Percentiles rank a stretch among this genome's conserved stretches.
These are phyloP conservation scores for Leptographium lundbergii DNA, from an alignment of 2,329 filamentous ascomycete species.

Conservation along the genomic window DNA sequence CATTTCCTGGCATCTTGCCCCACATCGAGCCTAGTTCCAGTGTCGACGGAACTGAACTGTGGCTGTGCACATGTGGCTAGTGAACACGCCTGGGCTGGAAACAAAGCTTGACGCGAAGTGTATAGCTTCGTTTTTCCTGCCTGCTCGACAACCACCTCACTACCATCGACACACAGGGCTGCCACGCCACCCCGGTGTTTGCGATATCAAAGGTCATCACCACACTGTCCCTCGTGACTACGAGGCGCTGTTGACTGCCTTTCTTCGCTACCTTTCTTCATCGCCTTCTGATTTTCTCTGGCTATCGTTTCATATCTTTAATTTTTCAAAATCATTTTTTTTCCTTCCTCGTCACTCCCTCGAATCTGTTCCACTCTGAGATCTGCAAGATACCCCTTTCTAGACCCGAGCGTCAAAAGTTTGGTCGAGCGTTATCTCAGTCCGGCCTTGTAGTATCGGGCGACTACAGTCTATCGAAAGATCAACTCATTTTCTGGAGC, in stretches of 20 bases:
- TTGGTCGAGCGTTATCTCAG: neutral
- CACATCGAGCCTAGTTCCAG: neutral
- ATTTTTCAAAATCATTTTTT: neutral
- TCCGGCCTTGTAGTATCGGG: neutral
- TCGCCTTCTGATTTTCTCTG: neutral
- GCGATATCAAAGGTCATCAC: neutral
- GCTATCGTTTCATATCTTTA: neutral
- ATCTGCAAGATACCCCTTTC: neutral
- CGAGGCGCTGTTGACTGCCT: neutral
- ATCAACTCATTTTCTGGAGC: neutral
- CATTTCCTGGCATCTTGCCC: neutral
- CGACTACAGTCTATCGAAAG: neutral
- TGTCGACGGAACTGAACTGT: neutral
- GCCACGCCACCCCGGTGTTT: neutral
- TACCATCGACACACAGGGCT: neutral
- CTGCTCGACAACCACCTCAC: neutral
- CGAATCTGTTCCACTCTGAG: neutral
- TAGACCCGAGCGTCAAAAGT: neutral
- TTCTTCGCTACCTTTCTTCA: neutral
- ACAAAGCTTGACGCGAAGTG: conserved; percentile 1
- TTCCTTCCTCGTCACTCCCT: neutral
- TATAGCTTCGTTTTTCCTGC: conserved; percentile 1
- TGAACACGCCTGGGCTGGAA: neutral
- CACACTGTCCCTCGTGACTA: too few relatives aligned
- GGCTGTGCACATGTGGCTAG: conserved; percentile 1